These are phyloP conservation scores for Syzygium oleosum DNA, from an alignment of 345 rosid genomes.

Conservation along the genomic window DNA sequence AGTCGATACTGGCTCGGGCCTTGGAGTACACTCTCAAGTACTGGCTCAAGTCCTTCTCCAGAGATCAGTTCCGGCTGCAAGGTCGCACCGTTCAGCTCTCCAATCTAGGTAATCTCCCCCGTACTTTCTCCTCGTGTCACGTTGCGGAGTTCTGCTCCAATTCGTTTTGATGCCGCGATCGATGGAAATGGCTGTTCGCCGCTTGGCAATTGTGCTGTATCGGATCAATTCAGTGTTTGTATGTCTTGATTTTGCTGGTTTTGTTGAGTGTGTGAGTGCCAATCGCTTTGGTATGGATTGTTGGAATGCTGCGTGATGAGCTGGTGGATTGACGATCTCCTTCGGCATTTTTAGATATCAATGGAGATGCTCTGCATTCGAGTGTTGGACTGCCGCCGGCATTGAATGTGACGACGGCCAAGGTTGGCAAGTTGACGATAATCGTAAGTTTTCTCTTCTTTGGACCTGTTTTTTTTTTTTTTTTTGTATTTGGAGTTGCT, in stretches of 20 bases:
- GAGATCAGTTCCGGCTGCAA: constrained; percentile 94
- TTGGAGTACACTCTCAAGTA: constrained; percentile 98
- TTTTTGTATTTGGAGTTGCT: background rate
- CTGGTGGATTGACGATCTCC: background rate
- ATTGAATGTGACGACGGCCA: constrained; percentile 73
- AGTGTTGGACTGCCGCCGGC: constrained; percentile 99
- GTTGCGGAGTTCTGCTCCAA: background rate
- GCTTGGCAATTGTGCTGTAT: background rate
- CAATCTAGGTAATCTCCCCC: constrained; percentile 43
- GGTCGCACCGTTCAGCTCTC: constrained; percentile 91
- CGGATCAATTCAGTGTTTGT: background rate
- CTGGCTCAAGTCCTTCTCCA: constrained; percentile 98
- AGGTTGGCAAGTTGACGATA: constrained; percentile 80
- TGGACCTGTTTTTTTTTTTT: background rate
- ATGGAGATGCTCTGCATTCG: constrained; percentile 96
- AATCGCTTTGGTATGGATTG: background rate
- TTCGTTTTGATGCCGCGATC: background rate
- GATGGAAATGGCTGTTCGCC: background rate
- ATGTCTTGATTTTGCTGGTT: background rate
- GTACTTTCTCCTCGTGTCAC: background rate
- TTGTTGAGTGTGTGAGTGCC: background rate
- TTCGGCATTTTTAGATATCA: constrained; percentile 47
- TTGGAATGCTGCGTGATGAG: background rate
- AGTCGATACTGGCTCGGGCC: constrained; percentile 90
- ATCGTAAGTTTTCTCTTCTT: constrained; percentile 34